Conservation (phyloP, 2,329 filamentous ascomycete genomes). For the Graphilbum fragrans region DNA sequence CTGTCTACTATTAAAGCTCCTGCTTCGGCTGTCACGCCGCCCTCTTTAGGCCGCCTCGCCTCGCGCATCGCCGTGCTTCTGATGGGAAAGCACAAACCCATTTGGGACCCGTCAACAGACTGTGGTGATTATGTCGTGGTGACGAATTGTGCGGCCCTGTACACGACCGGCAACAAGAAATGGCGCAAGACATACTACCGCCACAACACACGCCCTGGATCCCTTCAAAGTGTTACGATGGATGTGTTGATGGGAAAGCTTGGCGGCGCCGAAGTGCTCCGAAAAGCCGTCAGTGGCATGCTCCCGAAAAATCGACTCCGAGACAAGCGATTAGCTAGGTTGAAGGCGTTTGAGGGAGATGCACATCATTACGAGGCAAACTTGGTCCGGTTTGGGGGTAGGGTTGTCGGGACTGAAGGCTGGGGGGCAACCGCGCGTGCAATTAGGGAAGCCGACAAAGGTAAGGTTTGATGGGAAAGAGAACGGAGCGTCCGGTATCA, state of each 20-base stretch:
- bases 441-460: constrained; percentile 34
- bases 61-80: constrained; percentile 75
- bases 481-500: no score
- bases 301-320: constrained; percentile 90
- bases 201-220: constrained; percentile 83
- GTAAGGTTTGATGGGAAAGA: constrained; percentile 31
- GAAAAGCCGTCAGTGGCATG: constrained; percentile 92
- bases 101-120: constrained; percentile 93
- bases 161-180: constrained; percentile 84
- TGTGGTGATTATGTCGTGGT: constrained; percentile 98
- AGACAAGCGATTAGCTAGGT: constrained; percentile 71
- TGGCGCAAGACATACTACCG: constrained; percentile 93
- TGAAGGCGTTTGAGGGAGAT: constrained; percentile 94
- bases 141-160: constrained; percentile 73
- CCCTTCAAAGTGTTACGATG: constrained; percentile 82
- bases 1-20: constrained; percentile 42
- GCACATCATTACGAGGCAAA: constrained; percentile 89
- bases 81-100: constrained; percentile 99
- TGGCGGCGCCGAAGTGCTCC: constrained; percentile 81
- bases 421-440: constrained; percentile 40
- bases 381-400: constrained; percentile 58
- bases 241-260: constrained; percentile 89
- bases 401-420: constrained; percentile 37
- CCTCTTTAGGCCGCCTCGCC: constrained; percentile 81
- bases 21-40: constrained; percentile 43